These are phyloP conservation scores for Annulohypoxylon maeteangense DNA, from an alignment of 495 filamentous ascomycete species.

Conservation along the genomic window DNA sequence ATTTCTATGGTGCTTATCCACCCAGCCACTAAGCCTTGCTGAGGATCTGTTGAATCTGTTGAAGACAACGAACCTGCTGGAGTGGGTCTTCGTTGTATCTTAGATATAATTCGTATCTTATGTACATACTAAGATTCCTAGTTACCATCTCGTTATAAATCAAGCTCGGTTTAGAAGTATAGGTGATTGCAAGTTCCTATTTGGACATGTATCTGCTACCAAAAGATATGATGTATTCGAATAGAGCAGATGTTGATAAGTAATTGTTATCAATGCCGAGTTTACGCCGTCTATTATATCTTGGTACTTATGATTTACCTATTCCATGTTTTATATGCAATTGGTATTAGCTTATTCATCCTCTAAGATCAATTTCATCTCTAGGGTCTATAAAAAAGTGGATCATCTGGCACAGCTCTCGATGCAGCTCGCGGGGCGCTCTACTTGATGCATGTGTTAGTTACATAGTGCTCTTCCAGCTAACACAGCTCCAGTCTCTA, in stretches of 20 bases:
- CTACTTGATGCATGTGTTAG: conserved; percentile 3
- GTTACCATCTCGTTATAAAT: conserved; percentile 2
- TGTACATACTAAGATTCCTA: not conserved
- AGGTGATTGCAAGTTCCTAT: conserved; percentile 7
- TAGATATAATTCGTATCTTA: conserved; percentile 7
- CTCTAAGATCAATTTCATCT: conserved; percentile 4
- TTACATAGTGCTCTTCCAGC: not conserved
- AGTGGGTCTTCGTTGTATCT: conserved; percentile 20
- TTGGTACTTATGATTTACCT: not conserved
- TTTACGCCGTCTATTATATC: conserved; percentile 31
- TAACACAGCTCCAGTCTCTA: too few species aligned
- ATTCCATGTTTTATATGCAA: not conserved
- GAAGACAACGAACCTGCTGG: conserved; percentile 12
- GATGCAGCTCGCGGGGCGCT: conserved; percentile 29
- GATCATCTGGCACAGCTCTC: conserved; percentile 12
- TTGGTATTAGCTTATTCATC: conserved; percentile 37
- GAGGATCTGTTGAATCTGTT: conserved; percentile 30
- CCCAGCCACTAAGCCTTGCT: conserved; percentile 38
- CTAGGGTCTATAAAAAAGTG: conserved; percentile 32
- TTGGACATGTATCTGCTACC: not conserved
- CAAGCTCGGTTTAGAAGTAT: not conserved
- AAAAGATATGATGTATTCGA: not conserved
- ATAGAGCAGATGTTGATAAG: not conserved
- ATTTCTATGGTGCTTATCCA: not conserved
- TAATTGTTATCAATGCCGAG: conserved; percentile 29